A percentile compares a stretch with the other conserved stretches of the same genome.
These are phyloP conservation scores for Bonia amplexicaulis DNA, from an alignment of 176 grass and related monocot genomes.

Conservation along the genomic window DNA sequence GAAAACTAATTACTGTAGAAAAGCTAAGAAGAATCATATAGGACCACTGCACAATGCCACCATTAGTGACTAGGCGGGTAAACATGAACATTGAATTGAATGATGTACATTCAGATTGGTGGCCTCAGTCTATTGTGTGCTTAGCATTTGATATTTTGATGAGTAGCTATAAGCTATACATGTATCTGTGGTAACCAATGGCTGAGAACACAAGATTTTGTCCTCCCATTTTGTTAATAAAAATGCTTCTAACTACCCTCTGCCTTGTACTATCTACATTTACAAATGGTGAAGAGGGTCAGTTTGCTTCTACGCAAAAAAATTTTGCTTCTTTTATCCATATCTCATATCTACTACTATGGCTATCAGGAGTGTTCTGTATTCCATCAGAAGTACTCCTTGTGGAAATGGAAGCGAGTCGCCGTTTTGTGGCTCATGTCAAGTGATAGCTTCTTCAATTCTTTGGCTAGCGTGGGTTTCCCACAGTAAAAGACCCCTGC, in stretches of 20 bases:
- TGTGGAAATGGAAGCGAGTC: conserved; percentile 72
- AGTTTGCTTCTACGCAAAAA: conserved; percentile 40
- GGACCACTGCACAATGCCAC: neutral
- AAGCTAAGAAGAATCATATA: neutral
- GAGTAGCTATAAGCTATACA: conserved; percentile 26
- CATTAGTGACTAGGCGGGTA: neutral
- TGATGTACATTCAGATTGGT: conserved; percentile 16
- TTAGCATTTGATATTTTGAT: conserved; percentile 9
- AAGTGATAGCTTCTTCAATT: conserved; percentile 56
- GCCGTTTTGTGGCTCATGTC: conserved; percentile 58
- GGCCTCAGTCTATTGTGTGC: conserved; percentile 9
- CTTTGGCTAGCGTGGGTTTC: conserved; percentile 57
- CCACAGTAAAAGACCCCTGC: conserved; percentile 82
- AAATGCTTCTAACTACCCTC: conserved; percentile 34
- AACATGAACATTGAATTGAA: neutral
- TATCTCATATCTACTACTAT: conserved; percentile 26
- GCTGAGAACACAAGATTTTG: conserved; percentile 3
- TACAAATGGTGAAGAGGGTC: conserved; percentile 40
- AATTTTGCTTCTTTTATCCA: neutral
- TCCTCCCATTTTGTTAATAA: conserved; percentile 34
- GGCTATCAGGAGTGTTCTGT: neutral
- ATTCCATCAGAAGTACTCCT: conserved; percentile 59
- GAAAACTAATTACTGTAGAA: too few relatives aligned
- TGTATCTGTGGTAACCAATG: conserved; percentile 17
- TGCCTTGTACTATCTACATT: conserved; percentile 59